Percentiles rank a stretch among this genome's conserved stretches.
phyloP scores from a whole-genome alignment of 441 rosid genomes.

The Capsella rubella region DNA sequence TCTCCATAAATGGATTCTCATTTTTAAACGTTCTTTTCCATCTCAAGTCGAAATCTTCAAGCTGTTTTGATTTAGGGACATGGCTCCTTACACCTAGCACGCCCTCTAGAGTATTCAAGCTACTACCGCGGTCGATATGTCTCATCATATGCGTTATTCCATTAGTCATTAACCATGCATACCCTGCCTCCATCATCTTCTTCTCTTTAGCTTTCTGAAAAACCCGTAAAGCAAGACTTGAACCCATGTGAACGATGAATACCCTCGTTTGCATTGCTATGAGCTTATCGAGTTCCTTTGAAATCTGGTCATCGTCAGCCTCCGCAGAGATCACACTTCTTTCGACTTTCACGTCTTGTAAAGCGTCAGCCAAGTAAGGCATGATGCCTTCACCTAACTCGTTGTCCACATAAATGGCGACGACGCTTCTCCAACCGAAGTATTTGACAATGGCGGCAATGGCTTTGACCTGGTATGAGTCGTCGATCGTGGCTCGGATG shows the following conservation, averaged over 20 bases:
- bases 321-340: slow-evolving; percentile 41
- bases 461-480: slow-evolving; percentile 51
- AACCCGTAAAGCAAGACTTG: slow-evolving; percentile 37
- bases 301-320: slow-evolving; percentile 39
- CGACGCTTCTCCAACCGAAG: slow-evolving; percentile 49
- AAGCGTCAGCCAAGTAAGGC: slow-evolving; percentile 39
- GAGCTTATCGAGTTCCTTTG: slow-evolving; percentile 38
- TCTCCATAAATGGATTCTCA: not conserved
- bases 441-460: slow-evolving; percentile 42
- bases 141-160: slow-evolving; percentile 41
- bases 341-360: slow-evolving; percentile 33
- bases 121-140: not conserved
- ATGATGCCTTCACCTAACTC: slow-evolving; percentile 52
- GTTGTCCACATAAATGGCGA: slow-evolving; percentile 45
- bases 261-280: slow-evolving; percentile 43
- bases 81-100: slow-evolving; percentile 47
- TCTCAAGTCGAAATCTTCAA: slow-evolving; percentile 34
- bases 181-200: slow-evolving; percentile 51
- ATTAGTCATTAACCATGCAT: slow-evolving; percentile 53
- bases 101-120: slow-evolving; percentile 46
- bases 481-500: slow-evolving; percentile 47
- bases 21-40: slow-evolving; percentile 24
- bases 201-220: slow-evolving; percentile 41
- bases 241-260: slow-evolving; percentile 47
- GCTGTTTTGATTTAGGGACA: slow-evolving; percentile 26